These are phyloP conservation scores for Echium plantagineum DNA, from an alignment of 257 asterid species.

Conservation along the genomic window DNA sequence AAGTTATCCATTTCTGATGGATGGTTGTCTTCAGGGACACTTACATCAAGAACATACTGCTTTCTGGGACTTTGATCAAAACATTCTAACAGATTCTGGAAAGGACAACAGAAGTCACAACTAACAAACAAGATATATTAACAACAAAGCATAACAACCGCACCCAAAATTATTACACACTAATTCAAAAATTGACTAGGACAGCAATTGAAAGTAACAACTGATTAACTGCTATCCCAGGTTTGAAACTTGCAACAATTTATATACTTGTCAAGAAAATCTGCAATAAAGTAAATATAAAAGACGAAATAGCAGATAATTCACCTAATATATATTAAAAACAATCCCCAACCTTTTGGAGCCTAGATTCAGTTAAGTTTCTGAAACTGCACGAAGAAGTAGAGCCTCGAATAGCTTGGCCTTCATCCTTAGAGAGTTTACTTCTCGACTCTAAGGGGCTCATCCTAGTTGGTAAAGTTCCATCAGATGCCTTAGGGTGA, in stretches of 20 bases:
- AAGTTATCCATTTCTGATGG: constrained; percentile 7
- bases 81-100: constrained; percentile 33
- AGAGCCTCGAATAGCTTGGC: constrained; percentile 14
- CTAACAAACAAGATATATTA: constrained; percentile 4
- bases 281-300: background rate
- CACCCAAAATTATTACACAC: background rate
- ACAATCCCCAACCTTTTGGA: constrained; percentile 32
- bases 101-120: constrained; percentile 12
- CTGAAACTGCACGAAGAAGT: constrained; percentile 19
- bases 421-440: constrained; percentile 19
- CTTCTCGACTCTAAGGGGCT: constrained; percentile 19
- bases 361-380: constrained; percentile 21
- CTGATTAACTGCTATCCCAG: background rate
- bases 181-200: background rate
- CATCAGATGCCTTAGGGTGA: constrained; percentile 22
- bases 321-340: background rate
- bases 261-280: background rate
- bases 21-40: constrained; percentile 1
- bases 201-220: background rate
- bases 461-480: constrained; percentile 20
- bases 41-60: constrained; percentile 18
- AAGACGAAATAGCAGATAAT: background rate
- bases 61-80: constrained; percentile 30
- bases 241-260: background rate
- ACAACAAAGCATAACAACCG: background rate